These are phyloP conservation scores for Zelopaecilomyces penicillatus DNA, from an alignment of 2,329 filamentous ascomycete species.

Conservation along the genomic window DNA sequence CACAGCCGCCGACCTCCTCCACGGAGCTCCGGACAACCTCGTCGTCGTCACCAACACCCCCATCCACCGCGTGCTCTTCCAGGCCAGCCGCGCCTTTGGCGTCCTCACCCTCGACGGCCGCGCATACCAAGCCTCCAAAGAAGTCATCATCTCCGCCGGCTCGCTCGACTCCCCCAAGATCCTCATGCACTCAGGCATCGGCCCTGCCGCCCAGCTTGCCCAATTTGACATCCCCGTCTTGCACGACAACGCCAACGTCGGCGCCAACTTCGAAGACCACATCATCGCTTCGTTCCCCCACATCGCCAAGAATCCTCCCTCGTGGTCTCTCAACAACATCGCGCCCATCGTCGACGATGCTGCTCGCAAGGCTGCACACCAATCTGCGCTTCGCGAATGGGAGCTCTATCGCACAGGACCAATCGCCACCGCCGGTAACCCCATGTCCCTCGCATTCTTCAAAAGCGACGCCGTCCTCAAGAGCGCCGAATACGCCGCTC, in stretches of 20 bases:
- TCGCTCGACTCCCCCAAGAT: constrained; percentile 33
- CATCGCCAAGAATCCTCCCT: constrained; percentile 32
- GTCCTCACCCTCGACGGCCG: constrained; percentile 92
- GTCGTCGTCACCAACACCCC: constrained; percentile 39
- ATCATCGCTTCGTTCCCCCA: constrained; percentile 27
- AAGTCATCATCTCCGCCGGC: constrained; percentile 37
- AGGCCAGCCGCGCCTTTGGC: constrained; percentile 94
- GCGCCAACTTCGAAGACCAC: constrained; percentile 33
- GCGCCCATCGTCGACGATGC: too few relatives aligned
- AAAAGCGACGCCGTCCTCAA: constrained; percentile 31
- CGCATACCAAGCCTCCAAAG: constrained; percentile 57
- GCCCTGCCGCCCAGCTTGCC: constrained; percentile 24
- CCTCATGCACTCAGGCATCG: constrained; percentile 37
- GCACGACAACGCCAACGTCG: constrained; percentile 27
- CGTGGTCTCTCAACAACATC: too few relatives aligned
- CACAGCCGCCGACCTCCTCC: constrained; percentile 43
- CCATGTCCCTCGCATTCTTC: constrained; percentile 34
- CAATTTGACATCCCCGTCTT: constrained; percentile 26
- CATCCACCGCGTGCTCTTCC: constrained; percentile 39
- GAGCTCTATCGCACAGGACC: constrained; percentile 31
- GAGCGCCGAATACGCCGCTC: constrained; percentile 39
- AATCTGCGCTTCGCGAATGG: constrained; percentile 40
- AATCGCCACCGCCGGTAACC: constrained; percentile 31
- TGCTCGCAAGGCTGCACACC: constrained; percentile 9
- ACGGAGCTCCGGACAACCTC: constrained; percentile 38